Base-by-base conservation (phyloP, 139 green algal species). In the Chlorella sp. region DNA sequence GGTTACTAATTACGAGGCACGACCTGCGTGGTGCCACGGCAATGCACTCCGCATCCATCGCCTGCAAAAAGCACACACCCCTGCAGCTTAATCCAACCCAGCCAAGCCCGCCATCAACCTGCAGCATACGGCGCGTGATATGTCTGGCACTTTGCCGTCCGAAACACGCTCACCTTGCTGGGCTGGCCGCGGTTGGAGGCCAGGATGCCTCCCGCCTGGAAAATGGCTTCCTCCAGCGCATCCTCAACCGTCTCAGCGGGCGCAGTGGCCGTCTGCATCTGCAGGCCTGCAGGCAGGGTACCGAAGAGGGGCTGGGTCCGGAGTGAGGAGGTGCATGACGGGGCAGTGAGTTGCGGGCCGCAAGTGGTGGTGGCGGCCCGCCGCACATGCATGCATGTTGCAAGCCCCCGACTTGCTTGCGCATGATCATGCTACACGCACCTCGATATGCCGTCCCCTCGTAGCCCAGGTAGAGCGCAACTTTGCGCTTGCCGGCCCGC, bases 391-490 rank as follows among this genome's bases (percentile, higher is more conserved):
- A 74, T 32, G 68, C 46, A 54, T 54, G 46, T 11, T 54, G 46
- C 46, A 54, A 36, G 14, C 36, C 28, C 32, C 34, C 14, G 34
- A 1, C 36, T 2, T 32, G 9, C 36, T 3, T 8, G 36, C 13
- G 68, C 5, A 13, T 2, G n/a, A 6, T n/a, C 2, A 24, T 32
- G 7, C 44, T 3, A 2, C 14, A 75, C 82, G 26, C 84, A 95
- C 92, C 93, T 80, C 88, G 86, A 87, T 90, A 96, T 0, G 54
- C 81, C 1, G 89, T 94, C 46, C 93, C 94, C 16, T 95, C 87
- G 82, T 97, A 97, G 3, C 89, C 94, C 0, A 95, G 60, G 72
- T 94, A 90, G 7, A 97, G 62, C 3, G 92, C 94, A 0, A 97
- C 94, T n/a, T 90, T 92, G 40, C 92, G 85, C 80, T 97, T 97